A percentile compares a stretch with the other conserved stretches of the same genome.
phyloP scores from a whole-genome alignment of 768 basidiomycete species.

The Leccinum uliginosum region DNA sequence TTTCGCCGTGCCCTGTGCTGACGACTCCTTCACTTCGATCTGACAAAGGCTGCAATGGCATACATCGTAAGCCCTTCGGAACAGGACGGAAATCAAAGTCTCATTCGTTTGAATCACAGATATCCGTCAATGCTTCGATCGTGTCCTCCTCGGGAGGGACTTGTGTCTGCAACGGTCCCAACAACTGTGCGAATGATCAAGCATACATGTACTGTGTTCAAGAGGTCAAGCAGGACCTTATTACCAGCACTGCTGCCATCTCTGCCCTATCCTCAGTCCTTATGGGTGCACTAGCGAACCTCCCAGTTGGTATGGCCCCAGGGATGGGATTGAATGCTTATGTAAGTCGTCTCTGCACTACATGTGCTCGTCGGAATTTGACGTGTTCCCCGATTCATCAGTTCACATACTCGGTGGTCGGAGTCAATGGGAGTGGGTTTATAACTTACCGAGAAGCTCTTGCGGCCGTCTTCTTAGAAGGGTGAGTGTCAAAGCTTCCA shows the following conservation, averaged over 20 bases:
- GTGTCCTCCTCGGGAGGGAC: slow-evolving; percentile 74
- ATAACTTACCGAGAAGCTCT: slow-evolving; percentile 78
- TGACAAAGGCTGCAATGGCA: slow-evolving; percentile 67
- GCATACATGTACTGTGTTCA: slow-evolving; percentile 54
- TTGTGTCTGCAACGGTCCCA: slow-evolving; percentile 63
- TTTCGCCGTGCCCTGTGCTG: slow-evolving; percentile 5
- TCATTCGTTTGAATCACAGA: slow-evolving; percentile 36
- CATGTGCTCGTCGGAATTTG: background rate
- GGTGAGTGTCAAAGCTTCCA: slow-evolving; percentile 40
- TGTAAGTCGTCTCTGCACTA: slow-evolving; percentile 38
- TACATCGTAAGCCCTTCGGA: slow-evolving; percentile 56
- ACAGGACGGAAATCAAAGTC: background rate
- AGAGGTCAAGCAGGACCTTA: slow-evolving; percentile 69
- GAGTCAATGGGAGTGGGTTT: slow-evolving; percentile 67
- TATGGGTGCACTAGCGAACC: slow-evolving; percentile 81
- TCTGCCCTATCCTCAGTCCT: slow-evolving; percentile 70
- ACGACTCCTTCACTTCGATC: background rate
- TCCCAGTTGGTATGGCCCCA: slow-evolving; percentile 88
- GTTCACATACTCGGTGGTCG: slow-evolving; percentile 88
- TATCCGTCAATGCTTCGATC: slow-evolving; percentile 83
- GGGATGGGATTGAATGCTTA: slow-evolving; percentile 83
- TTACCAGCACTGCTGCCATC: slow-evolving; percentile 78
- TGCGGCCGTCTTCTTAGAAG: slow-evolving; percentile 84
- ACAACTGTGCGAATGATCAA: slow-evolving; percentile 49
- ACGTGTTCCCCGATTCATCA: slow-evolving; percentile 35